Evolutionary conservation across 75 land plant species (phyloP).

Genomic region (Picea glauca): DNA sequence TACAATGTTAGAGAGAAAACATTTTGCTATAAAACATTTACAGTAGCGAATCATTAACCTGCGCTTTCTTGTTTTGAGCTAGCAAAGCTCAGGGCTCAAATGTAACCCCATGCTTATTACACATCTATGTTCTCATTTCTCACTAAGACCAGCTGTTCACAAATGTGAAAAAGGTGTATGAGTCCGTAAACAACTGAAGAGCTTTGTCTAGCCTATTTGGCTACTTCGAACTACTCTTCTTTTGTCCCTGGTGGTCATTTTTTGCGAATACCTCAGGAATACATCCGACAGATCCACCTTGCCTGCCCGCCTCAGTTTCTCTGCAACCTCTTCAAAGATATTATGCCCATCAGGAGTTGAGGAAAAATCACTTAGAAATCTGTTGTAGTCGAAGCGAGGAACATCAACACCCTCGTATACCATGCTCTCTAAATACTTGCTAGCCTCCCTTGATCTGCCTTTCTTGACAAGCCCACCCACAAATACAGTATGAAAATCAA

Average conservation of each 20-base stretch:
- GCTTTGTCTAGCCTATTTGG: no score
- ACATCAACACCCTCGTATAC: conserved; percentile 36
- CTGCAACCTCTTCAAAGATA: conserved; percentile 52
- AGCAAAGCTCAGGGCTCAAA: no score
- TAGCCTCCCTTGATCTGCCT: conserved; percentile 44
- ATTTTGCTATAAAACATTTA: no score
- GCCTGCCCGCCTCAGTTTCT: conserved; percentile 50
- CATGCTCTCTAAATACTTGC: conserved; percentile 55
- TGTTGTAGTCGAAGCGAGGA: conserved; percentile 58
- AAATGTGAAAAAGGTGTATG: no score
- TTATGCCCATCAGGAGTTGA: conserved; percentile 51
- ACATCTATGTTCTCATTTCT: no score
- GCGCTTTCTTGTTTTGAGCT: no score
- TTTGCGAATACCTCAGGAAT: conserved; percentile 46
- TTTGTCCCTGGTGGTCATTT: conserved; percentile 52
- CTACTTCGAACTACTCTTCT: conserved; percentile 14
- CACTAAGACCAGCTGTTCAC: no score
- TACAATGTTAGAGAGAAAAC: no score
- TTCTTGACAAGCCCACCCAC: conserved; percentile 60
- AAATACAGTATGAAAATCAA: conserved; percentile 57
- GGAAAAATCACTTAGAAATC: conserved; percentile 33
- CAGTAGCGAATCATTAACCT: no score
- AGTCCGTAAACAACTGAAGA: no score
- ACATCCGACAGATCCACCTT: conserved; percentile 47
- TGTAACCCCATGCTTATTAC: no score